phyloP scores from a whole-genome alignment of 2,329 filamentous ascomycete genomes.

The Ceratocystis ficicola region DNA sequence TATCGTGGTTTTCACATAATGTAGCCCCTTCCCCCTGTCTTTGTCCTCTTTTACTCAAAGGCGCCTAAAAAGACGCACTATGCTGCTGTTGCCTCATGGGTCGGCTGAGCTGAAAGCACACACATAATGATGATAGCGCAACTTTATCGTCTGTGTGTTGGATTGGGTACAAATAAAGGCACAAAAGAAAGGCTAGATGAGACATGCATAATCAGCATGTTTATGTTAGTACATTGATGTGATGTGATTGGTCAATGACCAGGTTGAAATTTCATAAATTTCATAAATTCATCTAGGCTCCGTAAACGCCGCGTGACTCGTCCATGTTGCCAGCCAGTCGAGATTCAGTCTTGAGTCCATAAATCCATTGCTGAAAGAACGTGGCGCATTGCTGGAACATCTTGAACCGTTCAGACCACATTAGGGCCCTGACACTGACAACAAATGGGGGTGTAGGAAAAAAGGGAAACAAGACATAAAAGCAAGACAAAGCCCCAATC shows the following conservation, averaged over 20 bases:
- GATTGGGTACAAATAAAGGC: neutral
- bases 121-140: neutral
- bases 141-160: neutral
- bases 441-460: neutral
- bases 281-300: conserved; percentile 8
- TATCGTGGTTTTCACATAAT: neutral
- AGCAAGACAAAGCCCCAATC: neutral
- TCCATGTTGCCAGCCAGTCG: neutral
- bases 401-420: neutral
- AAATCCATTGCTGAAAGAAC: neutral
- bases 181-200: neutral
- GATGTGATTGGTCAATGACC: neutral
- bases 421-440: neutral
- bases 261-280: conserved; percentile 6
- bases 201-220: neutral
- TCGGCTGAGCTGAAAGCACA: neutral
- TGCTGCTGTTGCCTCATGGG: neutral
- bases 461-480: neutral
- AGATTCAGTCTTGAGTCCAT: no score
- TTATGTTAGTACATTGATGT: neutral
- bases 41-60: neutral
- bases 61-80: neutral
- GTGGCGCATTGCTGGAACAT: neutral
- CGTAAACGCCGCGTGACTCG: conserved; percentile 3
- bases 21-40: neutral